phyloP scores from a whole-genome alignment of 1,139 yeast species.

The Protomyces arabidopsidicola region DNA sequence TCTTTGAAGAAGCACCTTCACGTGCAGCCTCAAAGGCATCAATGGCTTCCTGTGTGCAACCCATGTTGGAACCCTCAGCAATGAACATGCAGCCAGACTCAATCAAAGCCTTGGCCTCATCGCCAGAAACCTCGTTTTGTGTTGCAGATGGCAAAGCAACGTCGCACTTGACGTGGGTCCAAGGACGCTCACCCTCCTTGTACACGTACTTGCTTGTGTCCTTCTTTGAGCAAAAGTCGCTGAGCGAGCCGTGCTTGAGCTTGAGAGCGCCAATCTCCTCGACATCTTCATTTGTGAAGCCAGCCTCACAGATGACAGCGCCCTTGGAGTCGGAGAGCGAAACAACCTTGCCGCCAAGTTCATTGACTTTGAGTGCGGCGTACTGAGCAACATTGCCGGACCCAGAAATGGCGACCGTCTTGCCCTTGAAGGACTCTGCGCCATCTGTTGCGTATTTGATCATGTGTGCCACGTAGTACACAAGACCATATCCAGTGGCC shows the following conservation, averaged over 20 bases:
- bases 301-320: conserved; percentile 59
- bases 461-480: conserved; percentile 96
- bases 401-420: conserved; percentile 94
- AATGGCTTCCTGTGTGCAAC: conserved; percentile 95
- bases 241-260: conserved; percentile 70
- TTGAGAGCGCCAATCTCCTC: conserved; percentile 74
- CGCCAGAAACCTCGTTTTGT: conserved; percentile 95
- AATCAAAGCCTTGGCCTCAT: conserved; percentile 89
- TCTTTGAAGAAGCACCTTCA: conserved; percentile 27
- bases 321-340: conserved; percentile 95
- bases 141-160: conserved; percentile 98
- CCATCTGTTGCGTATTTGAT: conserved; percentile 88
- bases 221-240: conserved; percentile 49
- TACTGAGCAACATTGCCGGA: conserved; percentile 99
- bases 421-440: conserved; percentile 82
- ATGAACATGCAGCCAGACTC: conserved; percentile 87
- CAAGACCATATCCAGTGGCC: conserved; percentile 98
- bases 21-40: conserved; percentile 73
- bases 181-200: conserved; percentile 92
- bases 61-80: conserved; percentile 99
- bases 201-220: conserved; percentile 49
- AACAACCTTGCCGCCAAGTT: conserved; percentile 91
- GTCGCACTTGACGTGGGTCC: conserved; percentile 87
- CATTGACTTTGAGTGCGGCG: conserved; percentile 96
- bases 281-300: conserved; percentile 79